Evolutionary conservation across 176 grass and related monocot genomes (phyloP).

Genomic region (Aechmea fasciata): DNA sequence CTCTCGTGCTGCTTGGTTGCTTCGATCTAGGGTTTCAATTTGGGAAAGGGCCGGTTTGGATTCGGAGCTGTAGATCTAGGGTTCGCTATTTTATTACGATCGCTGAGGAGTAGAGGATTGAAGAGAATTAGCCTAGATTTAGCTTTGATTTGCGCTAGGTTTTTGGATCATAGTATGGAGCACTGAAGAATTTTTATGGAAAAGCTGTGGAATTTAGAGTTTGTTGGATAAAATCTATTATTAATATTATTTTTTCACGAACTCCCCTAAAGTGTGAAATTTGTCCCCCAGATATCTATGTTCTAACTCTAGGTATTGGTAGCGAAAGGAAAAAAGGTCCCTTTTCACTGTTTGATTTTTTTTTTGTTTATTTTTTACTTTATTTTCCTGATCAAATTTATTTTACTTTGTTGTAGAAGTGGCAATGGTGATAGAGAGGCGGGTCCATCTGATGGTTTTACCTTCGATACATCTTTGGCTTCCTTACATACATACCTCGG

Average conservation of each 20-base stretch:
- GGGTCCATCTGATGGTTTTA: conserved; percentile 31
- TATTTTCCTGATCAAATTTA: not conserved
- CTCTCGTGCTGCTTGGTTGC: not conserved
- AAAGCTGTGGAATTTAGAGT: too few species aligned
- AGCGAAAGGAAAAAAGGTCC: not conserved
- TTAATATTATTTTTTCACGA: too few species aligned
- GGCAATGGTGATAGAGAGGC: conserved; percentile 26
- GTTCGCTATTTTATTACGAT: not conserved
- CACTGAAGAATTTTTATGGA: too few species aligned
- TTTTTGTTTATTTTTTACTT: not conserved
- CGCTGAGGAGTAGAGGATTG: too few species aligned
- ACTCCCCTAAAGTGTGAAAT: too few species aligned
- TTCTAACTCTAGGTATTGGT: not conserved
- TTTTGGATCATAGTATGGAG: too few species aligned
- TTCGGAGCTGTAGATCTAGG: not conserved
- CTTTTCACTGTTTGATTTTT: not conserved
- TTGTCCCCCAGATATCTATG: too few species aligned
- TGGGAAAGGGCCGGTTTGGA: not conserved
- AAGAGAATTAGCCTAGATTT: too few species aligned
- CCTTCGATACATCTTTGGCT: conserved; percentile 45
- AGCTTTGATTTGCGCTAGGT: too few species aligned
- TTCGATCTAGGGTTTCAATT: conserved; percentile 7
- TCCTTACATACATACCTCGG: conserved; percentile 89
- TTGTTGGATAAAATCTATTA: too few species aligned
- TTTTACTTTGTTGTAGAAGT: conserved; percentile 25